Evolutionary conservation across 331 rosid genomes (phyloP).

Genomic region (Malus hybrid): DNA sequence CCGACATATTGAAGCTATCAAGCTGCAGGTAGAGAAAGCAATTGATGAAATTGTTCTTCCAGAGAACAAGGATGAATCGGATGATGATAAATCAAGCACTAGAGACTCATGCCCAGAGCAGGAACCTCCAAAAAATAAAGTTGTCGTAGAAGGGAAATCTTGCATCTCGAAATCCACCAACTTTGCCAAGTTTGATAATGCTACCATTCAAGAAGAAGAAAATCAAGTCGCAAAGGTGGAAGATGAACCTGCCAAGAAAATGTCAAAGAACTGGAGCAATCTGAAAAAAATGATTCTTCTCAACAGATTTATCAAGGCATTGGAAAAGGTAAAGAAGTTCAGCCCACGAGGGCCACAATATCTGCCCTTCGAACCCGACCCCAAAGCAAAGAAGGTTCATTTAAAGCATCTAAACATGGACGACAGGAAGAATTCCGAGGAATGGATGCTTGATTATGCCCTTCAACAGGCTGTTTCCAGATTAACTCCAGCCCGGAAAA

Average conservation of each 20-base stretch:
- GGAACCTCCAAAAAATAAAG: slow-evolving; percentile 1
- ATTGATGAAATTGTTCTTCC: slow-evolving; percentile 75
- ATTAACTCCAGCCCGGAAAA: slow-evolving; percentile 77
- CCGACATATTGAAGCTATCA: slow-evolving; percentile 60
- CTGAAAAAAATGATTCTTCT: slow-evolving; percentile 73
- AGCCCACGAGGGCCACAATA: slow-evolving; percentile 47
- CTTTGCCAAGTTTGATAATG: slow-evolving; percentile 1
- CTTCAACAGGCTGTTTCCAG: slow-evolving; percentile 71
- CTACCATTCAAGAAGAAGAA: slow-evolving; percentile 13
- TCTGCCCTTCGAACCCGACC: slow-evolving; percentile 43
- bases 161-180: neutral
- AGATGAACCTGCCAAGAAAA: slow-evolving; percentile 28
- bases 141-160: neutral
- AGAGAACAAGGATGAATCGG: slow-evolving; percentile 38
- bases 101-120: slow-evolving; percentile 14
- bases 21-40: slow-evolving; percentile 75
- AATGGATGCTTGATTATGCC: slow-evolving; percentile 97
- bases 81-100: slow-evolving; percentile 22
- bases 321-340: slow-evolving; percentile 60
- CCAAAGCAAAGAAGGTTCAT: slow-evolving; percentile 54
- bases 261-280: slow-evolving; percentile 70
- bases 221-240: slow-evolving; percentile 17
- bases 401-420: slow-evolving; percentile 61
- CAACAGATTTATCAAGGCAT: slow-evolving; percentile 76
- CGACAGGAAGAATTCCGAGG: slow-evolving; percentile 71